Evolutionary conservation across 805 yeast genomes (phyloP), one percentile per base, ranked within the genome.

Genomic region (Nakazawaea pomicola): DNA sequence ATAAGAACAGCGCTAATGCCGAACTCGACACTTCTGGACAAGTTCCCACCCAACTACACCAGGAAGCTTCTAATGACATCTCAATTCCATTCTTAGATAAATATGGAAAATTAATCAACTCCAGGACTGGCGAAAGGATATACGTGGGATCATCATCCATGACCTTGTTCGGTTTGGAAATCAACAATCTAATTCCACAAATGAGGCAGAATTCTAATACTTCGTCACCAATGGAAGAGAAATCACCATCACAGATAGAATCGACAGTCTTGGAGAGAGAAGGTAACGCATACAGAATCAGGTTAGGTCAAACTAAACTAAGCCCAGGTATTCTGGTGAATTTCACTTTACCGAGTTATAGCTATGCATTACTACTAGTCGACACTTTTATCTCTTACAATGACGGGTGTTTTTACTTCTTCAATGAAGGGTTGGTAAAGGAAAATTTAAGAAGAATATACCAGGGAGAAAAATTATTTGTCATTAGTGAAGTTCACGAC

Each of bases 341-440:
- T 51, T 82, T 83, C 54, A 74, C 86, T 0, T 62, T 84, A 14
- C 95, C 95, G 1, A 78, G 87, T 11, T 83, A 82, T 48, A 76
- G 86, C 3, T 83, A 83, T 56, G 89, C 91, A 6, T 74, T 81
- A 74, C 57, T 82, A 11, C 61, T 84, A 36, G 84, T 84, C 10
- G 91, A 84, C 54, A 80, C 87, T 0, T 84, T 84, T 49, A 74
- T 84, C 40, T 80, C 82, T 38, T 84, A 83, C 57, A 84, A 84
- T 51, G 93, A 83, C 58, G 93, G 90, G 1, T 84, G 95, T 51
- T 84, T 84, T 56, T 84, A 84, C 60, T 84, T 84, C 53, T 84
- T 84, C 64, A 84, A 84, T 54, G 95, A 84, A 57, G 95, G 95
- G 1, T 54, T 83, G 16, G 86, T 83, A 18, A 83, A 83, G 53